Conservation (phyloP, 352 stramenopile species). For the Blastocystis sp. region DNA sequence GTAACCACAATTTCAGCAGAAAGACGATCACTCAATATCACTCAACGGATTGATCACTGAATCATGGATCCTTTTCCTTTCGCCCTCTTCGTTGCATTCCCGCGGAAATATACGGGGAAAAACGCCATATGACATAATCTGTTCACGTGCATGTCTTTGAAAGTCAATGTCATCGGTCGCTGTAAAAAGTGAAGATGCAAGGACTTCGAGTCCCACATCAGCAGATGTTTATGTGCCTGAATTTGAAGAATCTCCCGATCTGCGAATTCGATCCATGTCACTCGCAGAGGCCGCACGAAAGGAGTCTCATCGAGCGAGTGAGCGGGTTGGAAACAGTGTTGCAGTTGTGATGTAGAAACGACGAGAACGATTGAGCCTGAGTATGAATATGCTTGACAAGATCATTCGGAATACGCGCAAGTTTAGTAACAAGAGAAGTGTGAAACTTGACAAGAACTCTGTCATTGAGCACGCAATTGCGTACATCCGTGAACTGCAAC, state of each 20-base stretch:
- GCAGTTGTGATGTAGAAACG: slow-evolving; percentile 3
- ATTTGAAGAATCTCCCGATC: not conserved
- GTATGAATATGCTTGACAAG: slow-evolving; percentile 1
- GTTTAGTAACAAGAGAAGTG: slow-evolving; percentile 41
- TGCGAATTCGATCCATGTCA: not conserved
- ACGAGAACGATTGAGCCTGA: slow-evolving; percentile 18
- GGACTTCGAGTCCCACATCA: not conserved
- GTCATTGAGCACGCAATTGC: slow-evolving; percentile 48
- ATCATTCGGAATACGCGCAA: slow-evolving; percentile 24
- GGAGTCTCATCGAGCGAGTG: slow-evolving; percentile 40
- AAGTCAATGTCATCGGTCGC: not conserved
- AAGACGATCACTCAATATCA: no score
- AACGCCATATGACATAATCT: no score
- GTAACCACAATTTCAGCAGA: no score
- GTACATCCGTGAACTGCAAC: slow-evolving; percentile 38
- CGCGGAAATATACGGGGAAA: no score
- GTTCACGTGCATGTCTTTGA: not conserved
- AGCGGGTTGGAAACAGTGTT: not conserved
- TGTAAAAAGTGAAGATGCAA: slow-evolving; percentile 11
- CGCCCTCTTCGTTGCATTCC: no score
- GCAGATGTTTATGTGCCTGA: not conserved
- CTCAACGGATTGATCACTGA: no score
- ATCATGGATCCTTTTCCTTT: no score
- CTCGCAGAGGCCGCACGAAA: not conserved
- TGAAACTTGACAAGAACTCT: slow-evolving; percentile 52